These are phyloP conservation scores for Scedosporium apiospermum DNA, from an alignment of 2,329 filamentous ascomycete genomes.

Conservation along the genomic window DNA sequence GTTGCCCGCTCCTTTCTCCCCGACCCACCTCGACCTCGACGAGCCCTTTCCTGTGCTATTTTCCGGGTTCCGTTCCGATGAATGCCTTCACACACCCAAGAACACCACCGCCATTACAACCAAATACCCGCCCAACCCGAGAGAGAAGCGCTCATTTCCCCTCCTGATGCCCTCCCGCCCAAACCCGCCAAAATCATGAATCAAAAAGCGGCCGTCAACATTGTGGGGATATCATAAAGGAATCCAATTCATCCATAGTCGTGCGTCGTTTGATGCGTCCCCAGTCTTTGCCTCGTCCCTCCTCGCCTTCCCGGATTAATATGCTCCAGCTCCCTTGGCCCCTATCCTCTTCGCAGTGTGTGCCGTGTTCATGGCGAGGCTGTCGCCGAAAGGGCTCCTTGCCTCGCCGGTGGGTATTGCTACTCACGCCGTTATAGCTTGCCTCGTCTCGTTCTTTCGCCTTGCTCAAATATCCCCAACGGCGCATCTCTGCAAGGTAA, in stretches of 20 bases:
- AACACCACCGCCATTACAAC: conserved; percentile 4
- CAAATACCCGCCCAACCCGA: neutral
- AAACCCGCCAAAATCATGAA: conserved; percentile 4
- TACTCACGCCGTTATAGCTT: too few species aligned
- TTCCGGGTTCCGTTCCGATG: neutral
- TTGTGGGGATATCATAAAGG: conserved; percentile 5
- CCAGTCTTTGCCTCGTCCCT: neutral
- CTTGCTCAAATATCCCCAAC: too few species aligned
- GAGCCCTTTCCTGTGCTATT: neutral
- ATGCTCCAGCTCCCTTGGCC: neutral
- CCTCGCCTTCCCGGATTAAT: neutral
- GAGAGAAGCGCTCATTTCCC: neutral
- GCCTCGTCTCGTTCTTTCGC: too few species aligned
- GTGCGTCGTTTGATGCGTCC: conserved; percentile 2
- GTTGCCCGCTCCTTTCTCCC: neutral
- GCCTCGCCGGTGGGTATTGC: too few species aligned
- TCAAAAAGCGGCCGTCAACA: conserved; percentile 7
- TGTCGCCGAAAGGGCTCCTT: too few species aligned
- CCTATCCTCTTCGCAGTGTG: neutral
- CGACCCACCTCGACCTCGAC: neutral
- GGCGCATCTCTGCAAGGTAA: too few species aligned
- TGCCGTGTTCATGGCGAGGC: too few species aligned
- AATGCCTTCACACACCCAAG: conserved; percentile 15
- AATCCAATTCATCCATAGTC: neutral
- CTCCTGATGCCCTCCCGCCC: neutral